Conservation (phyloP, 1,284 basidiomycete species). For the Uromyces viciae-fabae region DNA sequence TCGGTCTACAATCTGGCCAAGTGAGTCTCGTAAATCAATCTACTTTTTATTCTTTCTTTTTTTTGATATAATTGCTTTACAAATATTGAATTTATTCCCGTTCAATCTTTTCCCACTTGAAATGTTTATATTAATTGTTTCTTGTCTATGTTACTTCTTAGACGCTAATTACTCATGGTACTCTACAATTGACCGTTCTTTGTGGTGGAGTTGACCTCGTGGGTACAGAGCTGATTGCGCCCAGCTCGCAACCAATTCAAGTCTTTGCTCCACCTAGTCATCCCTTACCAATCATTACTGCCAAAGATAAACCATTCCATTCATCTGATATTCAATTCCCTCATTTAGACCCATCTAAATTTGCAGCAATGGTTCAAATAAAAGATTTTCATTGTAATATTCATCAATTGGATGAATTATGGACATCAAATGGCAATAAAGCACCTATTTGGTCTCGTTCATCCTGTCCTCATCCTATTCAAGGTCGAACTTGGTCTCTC, state of each 20-base stretch:
- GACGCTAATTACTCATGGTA: slow-evolving; percentile 8
- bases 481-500: slow-evolving; percentile 19
- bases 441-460: slow-evolving; percentile 15
- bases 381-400: slow-evolving; percentile 27
- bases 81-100: not conserved
- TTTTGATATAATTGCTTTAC: not conserved
- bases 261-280: slow-evolving; percentile 38
- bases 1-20: not conserved
- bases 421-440: slow-evolving; percentile 28
- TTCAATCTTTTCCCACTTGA: not conserved
- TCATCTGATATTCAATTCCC: not conserved
- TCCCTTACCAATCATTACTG: slow-evolving; percentile 28
- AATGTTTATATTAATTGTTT: too few species aligned
- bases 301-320: not conserved
- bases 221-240: not conserved
- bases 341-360: slow-evolving; percentile 1
- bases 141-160: too few species aligned
- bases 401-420: slow-evolving; percentile 18
- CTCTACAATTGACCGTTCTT: not conserved
- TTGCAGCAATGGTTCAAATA: slow-evolving; percentile 19
- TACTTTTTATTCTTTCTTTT: not conserved
- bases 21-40: not conserved
- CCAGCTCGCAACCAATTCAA: not conserved
- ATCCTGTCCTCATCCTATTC: not conserved
- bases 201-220: not conserved